A percentile compares a stretch with the other conserved stretches of the same genome.
Conservation (phyloP, 2,329 filamentous ascomycete species). For the Xylaria sp. region DNA sequence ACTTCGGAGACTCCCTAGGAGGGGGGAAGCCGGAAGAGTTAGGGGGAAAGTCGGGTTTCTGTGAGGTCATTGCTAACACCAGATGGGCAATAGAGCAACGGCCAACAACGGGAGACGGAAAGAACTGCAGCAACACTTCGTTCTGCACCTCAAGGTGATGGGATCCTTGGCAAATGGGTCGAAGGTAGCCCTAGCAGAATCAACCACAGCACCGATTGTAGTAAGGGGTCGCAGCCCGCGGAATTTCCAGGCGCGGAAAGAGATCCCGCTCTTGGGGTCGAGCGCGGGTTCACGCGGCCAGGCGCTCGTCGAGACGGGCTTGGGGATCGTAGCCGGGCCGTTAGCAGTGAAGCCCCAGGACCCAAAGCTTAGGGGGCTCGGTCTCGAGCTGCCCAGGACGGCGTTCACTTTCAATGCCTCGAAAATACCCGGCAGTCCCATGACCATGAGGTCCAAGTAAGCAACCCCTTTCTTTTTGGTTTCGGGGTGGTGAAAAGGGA, state of each 20-base stretch:
- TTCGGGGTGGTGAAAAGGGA: background rate
- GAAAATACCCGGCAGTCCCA: conserved; percentile 59
- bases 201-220: conserved; percentile 87
- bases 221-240: conserved; percentile 90
- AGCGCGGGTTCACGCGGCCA: conserved; percentile 81
- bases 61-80: conserved; percentile 12
- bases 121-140: conserved; percentile 95
- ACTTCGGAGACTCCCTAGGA: background rate
- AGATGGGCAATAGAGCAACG: conserved; percentile 67
- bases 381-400: conserved; percentile 61
- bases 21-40: background rate
- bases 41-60: background rate
- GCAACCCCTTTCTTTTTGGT: conserved; percentile 36
- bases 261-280: conserved; percentile 81
- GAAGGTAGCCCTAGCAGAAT: conserved; percentile 81
- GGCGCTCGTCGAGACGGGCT: conserved; percentile 67
- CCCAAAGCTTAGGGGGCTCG: conserved; percentile 56
- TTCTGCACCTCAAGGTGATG: conserved; percentile 83
- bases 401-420: conserved; percentile 64
- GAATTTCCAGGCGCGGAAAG: conserved; percentile 93
- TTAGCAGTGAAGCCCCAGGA: conserved; percentile 61
- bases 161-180: conserved; percentile 83
- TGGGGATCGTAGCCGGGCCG: conserved; percentile 65
- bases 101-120: conserved; percentile 95
- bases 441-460: conserved; percentile 65